A percentile compares a stretch with the other conserved stretches of the same genome.
These are phyloP conservation scores for Syncephalastrum racemosum DNA, from an alignment of 371 early-diverging fungal species.

Conservation along the genomic window DNA sequence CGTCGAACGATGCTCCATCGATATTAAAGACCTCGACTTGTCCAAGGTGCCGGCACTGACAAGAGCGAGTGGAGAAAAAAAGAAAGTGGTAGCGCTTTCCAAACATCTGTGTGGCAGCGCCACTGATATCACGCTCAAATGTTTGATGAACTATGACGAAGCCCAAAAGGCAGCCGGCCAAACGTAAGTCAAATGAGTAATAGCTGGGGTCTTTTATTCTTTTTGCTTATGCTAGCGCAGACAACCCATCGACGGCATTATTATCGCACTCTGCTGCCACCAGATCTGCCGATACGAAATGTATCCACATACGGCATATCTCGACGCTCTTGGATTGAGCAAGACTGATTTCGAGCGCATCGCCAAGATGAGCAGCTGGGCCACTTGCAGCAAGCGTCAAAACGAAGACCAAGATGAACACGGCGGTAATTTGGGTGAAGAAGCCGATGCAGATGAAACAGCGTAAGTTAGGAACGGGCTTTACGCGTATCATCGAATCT, in stretches of 20 bases:
- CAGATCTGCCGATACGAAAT: constrained; percentile 80
- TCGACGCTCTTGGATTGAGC: constrained; percentile 51
- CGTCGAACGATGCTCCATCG: constrained; percentile 71
- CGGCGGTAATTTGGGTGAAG: constrained; percentile 21
- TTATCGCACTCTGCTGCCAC: constrained; percentile 92
- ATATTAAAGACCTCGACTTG: constrained; percentile 82
- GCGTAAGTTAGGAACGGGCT: constrained; percentile 27
- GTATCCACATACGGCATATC: constrained; percentile 68
- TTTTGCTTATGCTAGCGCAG: background rate
- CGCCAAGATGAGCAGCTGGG: constrained; percentile 75
- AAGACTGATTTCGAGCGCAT: constrained; percentile 59
- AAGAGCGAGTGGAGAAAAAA: constrained; percentile 30
- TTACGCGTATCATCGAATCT: constrained; percentile 1
- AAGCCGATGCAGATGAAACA: constrained; percentile 46
- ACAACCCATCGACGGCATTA: constrained; percentile 64
- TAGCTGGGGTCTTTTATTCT: background rate
- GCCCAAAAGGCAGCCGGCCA: constrained; percentile 31
- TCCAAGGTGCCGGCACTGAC: constrained; percentile 41
- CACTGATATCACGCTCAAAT: constrained; percentile 84
- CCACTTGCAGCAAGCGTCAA: constrained; percentile 52
- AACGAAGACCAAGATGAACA: constrained; percentile 12
- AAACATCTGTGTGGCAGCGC: constrained; percentile 95
- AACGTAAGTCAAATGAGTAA: constrained; percentile 17
- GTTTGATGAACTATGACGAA: constrained; percentile 63
- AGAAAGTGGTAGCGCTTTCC: constrained; percentile 70